Evolutionary conservation across 2,329 filamentous ascomycete species (phyloP).

Genomic region (Helotiales sp.): DNA sequence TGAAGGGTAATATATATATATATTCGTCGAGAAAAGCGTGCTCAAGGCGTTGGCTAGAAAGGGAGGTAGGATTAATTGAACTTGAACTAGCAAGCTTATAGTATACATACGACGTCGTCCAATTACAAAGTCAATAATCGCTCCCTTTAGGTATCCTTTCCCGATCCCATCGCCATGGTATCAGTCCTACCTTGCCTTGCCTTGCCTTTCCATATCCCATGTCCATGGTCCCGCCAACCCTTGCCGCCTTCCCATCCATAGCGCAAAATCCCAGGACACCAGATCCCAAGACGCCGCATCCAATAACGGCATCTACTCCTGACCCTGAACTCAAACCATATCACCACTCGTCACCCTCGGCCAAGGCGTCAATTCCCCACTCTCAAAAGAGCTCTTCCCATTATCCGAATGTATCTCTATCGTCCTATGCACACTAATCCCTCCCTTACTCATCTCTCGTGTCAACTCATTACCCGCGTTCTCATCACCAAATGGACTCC

Average conservation of each 20-base stretch:
- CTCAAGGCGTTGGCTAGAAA: too few species aligned
- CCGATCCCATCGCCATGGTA: not conserved
- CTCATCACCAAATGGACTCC: slow-evolving; percentile 4
- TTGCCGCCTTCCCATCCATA: not conserved
- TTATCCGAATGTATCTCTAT: not conserved
- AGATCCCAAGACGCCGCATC: not conserved
- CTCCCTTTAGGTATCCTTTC: not conserved
- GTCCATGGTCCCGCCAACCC: too few species aligned
- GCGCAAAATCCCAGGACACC: not conserved
- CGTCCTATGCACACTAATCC: slow-evolving; percentile 2
- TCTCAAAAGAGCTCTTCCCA: not conserved
- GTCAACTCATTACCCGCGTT: not conserved
- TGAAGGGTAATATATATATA: too few species aligned
- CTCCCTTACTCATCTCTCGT: not conserved
- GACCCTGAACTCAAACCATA: not conserved
- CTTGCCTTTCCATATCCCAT: not conserved
- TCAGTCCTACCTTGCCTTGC: not conserved
- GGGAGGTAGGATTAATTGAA: too few species aligned
- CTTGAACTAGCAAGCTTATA: too few species aligned
- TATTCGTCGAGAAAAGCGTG: too few species aligned
- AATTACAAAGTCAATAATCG: too few species aligned
- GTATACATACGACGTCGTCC: too few species aligned
- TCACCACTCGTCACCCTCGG: not conserved
- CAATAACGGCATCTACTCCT: not conserved
- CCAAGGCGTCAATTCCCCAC: not conserved